phyloP scores from a whole-genome alignment of 352 stramenopile species.

The Pythium oligandrum region DNA sequence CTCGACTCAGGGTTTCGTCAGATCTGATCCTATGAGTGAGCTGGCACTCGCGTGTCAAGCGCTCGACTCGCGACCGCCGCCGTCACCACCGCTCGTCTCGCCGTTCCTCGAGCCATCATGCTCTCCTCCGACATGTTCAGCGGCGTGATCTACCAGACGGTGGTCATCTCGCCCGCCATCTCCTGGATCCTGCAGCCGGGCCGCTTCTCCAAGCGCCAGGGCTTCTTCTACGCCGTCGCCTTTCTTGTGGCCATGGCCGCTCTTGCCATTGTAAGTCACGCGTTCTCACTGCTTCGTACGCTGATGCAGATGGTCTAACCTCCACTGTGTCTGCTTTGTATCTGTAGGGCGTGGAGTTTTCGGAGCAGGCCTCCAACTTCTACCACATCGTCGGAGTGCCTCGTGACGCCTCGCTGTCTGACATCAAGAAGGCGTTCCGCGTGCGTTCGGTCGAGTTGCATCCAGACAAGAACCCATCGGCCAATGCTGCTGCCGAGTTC shows the following conservation, averaged over 20 bases:
- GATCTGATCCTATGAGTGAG: too few species aligned
- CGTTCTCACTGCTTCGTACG: neutral
- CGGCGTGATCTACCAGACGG: conserved; percentile 66
- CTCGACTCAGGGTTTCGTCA: too few species aligned
- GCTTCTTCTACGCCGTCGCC: conserved; percentile 92
- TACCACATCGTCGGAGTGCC: conserved; percentile 91
- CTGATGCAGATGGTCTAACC: too few species aligned
- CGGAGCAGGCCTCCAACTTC: conserved; percentile 91
- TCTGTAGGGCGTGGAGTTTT: conserved; percentile 74
- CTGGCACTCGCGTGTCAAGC: too few species aligned
- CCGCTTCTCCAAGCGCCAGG: conserved; percentile 89
- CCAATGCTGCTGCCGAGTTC: conserved; percentile 90
- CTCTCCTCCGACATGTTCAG: conserved; percentile 54
- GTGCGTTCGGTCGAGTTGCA: conserved; percentile 93
- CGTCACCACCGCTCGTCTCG: too few species aligned
- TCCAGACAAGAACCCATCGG: conserved; percentile 95
- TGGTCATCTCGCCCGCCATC: conserved; percentile 84
- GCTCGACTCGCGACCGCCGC: too few species aligned
- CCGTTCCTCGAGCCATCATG: too few species aligned
- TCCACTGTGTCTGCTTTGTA: neutral
- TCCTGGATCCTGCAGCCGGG: conserved; percentile 95
- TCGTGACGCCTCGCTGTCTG: conserved; percentile 85
- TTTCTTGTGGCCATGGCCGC: conserved; percentile 91
- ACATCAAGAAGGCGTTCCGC: conserved; percentile 98
- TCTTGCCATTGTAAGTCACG: conserved; percentile 85